Evolutionary conservation across 2,329 filamentous ascomycete genomes (phyloP).

Genomic region (Phaeosphaeria sp.): DNA sequence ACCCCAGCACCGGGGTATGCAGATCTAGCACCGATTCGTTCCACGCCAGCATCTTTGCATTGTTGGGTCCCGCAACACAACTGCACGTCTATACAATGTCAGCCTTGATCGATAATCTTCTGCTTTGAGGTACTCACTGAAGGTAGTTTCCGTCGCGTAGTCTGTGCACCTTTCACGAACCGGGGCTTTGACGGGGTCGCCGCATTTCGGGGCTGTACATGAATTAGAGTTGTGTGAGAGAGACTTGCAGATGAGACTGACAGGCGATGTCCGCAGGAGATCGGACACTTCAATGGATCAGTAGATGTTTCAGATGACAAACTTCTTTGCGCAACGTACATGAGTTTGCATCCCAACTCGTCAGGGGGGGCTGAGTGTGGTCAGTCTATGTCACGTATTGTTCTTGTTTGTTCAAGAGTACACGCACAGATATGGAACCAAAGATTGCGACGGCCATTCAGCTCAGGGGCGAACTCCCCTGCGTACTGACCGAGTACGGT

Average conservation of each 20-base stretch:
- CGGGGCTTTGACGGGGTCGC: not conserved
- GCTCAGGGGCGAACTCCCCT: not conserved
- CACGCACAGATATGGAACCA: not conserved
- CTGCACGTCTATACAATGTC: not conserved
- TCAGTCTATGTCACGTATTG: not conserved
- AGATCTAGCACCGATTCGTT: too few relatives aligned
- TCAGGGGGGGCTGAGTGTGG: not conserved
- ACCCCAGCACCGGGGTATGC: not conserved
- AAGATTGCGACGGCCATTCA: not conserved
- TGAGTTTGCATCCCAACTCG: too few relatives aligned
- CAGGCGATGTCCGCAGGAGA: not conserved
- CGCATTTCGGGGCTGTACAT: too few relatives aligned
- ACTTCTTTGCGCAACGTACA: too few relatives aligned
- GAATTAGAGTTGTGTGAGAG: too few relatives aligned
- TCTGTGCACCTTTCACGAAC: not conserved
- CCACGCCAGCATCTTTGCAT: not conserved
- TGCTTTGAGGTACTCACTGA: not conserved
- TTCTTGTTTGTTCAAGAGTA: not conserved
- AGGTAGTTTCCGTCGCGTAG: not conserved
- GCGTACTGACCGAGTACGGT: not conserved
- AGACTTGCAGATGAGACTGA: not conserved
- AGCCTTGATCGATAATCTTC: not conserved
- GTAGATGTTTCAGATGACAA: too few relatives aligned
- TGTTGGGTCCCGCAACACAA: not conserved
- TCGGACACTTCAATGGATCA: not conserved